phyloP scores from a whole-genome alignment of 2,329 filamentous ascomycete genomes.

The Pestalotiopsis sp. region DNA sequence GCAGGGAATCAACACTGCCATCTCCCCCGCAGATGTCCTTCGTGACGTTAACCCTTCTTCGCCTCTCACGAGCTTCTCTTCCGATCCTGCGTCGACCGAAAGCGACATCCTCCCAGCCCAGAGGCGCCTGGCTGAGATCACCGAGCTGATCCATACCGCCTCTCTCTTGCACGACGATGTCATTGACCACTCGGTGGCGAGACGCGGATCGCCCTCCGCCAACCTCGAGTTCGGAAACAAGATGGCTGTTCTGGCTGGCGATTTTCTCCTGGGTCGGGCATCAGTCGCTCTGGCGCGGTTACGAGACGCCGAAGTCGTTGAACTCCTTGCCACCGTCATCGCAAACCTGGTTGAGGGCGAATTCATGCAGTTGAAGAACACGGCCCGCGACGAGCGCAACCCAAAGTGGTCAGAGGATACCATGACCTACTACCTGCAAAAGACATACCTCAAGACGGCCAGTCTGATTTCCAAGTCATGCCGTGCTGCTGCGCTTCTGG shows the following conservation, averaged over 20 bases:
- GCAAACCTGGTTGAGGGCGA: constrained; percentile 97
- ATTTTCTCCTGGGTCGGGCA: constrained; percentile 90
- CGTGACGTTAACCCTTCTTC: constrained; percentile 80
- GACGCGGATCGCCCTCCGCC: constrained; percentile 82
- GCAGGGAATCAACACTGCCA: constrained; percentile 53
- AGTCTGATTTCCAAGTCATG: constrained; percentile 96
- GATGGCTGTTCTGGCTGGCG: constrained; percentile 97
- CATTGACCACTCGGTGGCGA: constrained; percentile 87
- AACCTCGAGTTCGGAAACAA: constrained; percentile 98
- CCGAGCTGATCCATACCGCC: constrained; percentile 95
- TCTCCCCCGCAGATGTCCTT: constrained; percentile 63
- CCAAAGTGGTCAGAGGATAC: constrained; percentile 88
- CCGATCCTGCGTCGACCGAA: constrained; percentile 48
- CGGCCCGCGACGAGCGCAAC: constrained; percentile 81
- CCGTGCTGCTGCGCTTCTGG: constrained; percentile 84
- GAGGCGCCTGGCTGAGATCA: constrained; percentile 90
- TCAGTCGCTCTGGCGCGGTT: constrained; percentile 91
- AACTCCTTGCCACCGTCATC: constrained; percentile 93
- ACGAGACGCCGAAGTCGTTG: constrained; percentile 90
- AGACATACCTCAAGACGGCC: constrained; percentile 97
- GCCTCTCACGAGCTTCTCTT: constrained; percentile 53
- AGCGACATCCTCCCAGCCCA: constrained; percentile 88
- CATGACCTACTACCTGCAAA: constrained; percentile 91
- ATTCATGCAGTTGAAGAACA: constrained; percentile 99
- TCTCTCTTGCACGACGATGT: constrained; percentile 98